These are phyloP conservation scores for Lolium rigidum DNA, from an alignment of 176 grass and related monocot species.

Conservation along the genomic window DNA sequence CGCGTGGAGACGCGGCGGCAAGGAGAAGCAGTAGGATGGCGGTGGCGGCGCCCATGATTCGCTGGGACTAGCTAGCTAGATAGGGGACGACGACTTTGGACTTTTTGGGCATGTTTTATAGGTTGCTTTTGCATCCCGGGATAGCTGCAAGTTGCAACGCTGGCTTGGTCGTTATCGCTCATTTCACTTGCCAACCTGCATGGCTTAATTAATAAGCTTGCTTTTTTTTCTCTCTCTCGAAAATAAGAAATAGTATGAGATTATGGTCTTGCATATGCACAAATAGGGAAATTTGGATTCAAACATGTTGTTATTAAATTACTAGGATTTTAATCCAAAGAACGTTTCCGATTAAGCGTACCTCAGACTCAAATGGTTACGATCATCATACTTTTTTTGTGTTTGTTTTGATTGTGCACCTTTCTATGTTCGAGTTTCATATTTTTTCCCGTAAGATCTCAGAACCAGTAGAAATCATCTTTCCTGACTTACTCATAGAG, in stretches of 20 bases:
- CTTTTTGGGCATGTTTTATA: neutral
- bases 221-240: neutral
- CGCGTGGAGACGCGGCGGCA: neutral
- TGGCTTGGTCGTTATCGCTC: neutral
- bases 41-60: slow-evolving; percentile 45
- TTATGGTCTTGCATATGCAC: neutral
- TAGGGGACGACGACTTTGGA: neutral
- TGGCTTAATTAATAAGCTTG: neutral
- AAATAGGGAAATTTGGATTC: neutral
- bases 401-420: too few relatives aligned
- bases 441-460: too few relatives aligned
- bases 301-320: neutral
- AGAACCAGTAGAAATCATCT: too few relatives aligned
- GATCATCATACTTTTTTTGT: too few relatives aligned
- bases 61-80: neutral
- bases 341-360: neutral
- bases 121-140: too few relatives aligned
- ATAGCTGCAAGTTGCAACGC: neutral
- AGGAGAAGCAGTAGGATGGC: slow-evolving; percentile 8
- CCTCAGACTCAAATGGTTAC: neutral
- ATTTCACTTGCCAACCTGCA: too few relatives aligned
- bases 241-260: neutral
- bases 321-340: neutral
- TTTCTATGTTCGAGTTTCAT: too few relatives aligned
- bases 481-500: too few relatives aligned